phyloP scores from a whole-genome alignment of 257 asterid species.

The Gynochthodes officinalis region DNA sequence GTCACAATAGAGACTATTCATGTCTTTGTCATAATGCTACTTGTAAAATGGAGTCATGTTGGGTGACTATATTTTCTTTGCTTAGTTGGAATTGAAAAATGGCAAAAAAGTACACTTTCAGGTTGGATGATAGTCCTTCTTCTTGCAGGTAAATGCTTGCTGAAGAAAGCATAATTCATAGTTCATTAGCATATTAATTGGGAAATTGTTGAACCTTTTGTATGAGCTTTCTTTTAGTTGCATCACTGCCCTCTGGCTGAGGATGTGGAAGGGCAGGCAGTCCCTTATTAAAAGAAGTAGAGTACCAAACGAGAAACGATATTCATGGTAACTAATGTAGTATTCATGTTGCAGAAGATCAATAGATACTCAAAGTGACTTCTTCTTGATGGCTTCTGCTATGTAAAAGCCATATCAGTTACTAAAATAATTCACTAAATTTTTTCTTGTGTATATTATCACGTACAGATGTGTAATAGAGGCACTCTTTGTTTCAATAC shows the following conservation, averaged over 20 bases:
- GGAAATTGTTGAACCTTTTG: background rate
- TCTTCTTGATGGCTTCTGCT: no score
- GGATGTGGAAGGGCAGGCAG: slow-evolving; percentile 6
- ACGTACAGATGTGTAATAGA: no score
- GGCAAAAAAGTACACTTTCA: background rate
- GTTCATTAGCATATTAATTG: background rate
- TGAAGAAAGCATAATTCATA: background rate
- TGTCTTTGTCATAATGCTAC: background rate
- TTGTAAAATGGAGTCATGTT: background rate
- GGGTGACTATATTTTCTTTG: background rate
- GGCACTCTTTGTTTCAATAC: background rate
- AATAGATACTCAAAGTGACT: no score
- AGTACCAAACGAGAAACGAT: no score
- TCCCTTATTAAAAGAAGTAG: background rate
- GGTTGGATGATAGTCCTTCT: slow-evolving; percentile 1
- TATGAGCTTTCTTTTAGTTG: background rate
- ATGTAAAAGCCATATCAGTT: no score
- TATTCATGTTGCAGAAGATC: no score
- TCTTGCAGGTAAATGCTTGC: background rate
- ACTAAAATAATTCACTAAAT: no score
- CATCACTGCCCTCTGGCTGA: background rate
- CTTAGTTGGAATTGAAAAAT: background rate
- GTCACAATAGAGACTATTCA: background rate
- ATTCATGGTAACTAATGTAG: no score
- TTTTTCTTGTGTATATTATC: no score